Base-by-base conservation (phyloP, 2,329 filamentous ascomycete species). In the Penicillium verrucosum region DNA sequence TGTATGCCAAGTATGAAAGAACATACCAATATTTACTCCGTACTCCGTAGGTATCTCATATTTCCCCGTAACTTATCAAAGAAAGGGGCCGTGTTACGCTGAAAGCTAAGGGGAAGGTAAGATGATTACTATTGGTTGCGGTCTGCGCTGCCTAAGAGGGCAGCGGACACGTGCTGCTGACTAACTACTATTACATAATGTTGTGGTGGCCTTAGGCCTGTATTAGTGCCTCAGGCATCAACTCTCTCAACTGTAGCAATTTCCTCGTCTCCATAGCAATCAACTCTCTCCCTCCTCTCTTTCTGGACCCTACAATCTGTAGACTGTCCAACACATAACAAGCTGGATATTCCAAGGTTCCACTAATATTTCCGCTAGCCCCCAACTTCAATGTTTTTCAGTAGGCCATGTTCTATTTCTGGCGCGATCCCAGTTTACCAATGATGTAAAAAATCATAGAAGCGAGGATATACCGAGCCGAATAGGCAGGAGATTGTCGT, bases 401-500 rank as follows among this genome's bases (percentile, higher is more conserved):
- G 44, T 41, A 27, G 34, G 16, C 21, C 34, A 3, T 34, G 12
- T 42, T 36, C 44, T 54, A 54, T 54, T 54, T 49, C 30, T 34
- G n/a, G 23, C 16, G 23, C 18, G 27, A 18, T 27, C 42, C n/a
- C n/a, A 53, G 32, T 41, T 30, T 46, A 12, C 21, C 14, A 27
- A 29, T 30, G 21, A 12, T 29, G 27, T 14, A n/a, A 14, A 29
- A 29, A 2, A 9, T 18, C 2, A 30, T 30, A 6, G 44, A 54
- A 54, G 51, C 21, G 37, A 54, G 44, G 51, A 21, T 25, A 23
- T 23, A 21, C 11, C 41, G 32, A 49, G 21, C 21, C 12, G 23
- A 56, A 52, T 23, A 45, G 48, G 54, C 30, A 52, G 41, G 42
- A 42, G 42, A 56, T 56, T 46, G 27, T 52, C 40, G 27, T 44